phyloP scores from a whole-genome alignment of 2,329 filamentous ascomycete species.

The Alternaria arborescens region DNA sequence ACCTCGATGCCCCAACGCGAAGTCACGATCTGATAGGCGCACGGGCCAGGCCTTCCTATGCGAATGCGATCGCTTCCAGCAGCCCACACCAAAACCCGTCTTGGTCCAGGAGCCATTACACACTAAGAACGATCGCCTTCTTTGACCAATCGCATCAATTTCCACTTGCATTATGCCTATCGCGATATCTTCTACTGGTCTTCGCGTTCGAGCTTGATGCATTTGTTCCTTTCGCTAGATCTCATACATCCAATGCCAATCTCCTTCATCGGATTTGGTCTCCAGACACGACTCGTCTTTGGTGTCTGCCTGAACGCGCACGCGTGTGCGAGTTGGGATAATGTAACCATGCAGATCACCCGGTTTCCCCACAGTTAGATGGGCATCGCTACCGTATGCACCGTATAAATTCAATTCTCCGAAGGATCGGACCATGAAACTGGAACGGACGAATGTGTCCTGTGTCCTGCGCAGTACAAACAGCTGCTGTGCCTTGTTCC shows the following conservation, averaged over 20 bases:
- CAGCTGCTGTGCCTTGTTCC: background rate
- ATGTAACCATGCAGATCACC: background rate
- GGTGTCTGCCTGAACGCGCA: background rate
- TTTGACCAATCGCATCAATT: background rate
- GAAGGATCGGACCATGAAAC: background rate
- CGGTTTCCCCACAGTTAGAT: background rate
- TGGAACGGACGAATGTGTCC: background rate
- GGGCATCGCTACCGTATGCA: background rate
- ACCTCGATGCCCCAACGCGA: constrained; percentile 18
- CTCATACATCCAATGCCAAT: too few species aligned
- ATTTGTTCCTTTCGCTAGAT: background rate
- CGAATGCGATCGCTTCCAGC: constrained; percentile 1
- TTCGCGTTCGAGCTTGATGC: background rate
- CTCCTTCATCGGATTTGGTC: background rate
- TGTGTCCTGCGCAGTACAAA: background rate
- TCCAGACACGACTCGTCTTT: background rate
- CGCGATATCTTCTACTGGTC: background rate
- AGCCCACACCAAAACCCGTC: background rate
- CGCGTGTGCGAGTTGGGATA: background rate
- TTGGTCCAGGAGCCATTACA: background rate
- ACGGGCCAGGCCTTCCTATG: constrained; percentile 7
- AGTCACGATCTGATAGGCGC: constrained; percentile 22
- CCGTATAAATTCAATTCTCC: background rate
- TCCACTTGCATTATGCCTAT: background rate
- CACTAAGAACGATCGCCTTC: background rate